Evolutionary conservation across 164 flowering plant species (phyloP), one percentile per base, ranked within the genome.

Genomic region (Protea cynaroides): DNA sequence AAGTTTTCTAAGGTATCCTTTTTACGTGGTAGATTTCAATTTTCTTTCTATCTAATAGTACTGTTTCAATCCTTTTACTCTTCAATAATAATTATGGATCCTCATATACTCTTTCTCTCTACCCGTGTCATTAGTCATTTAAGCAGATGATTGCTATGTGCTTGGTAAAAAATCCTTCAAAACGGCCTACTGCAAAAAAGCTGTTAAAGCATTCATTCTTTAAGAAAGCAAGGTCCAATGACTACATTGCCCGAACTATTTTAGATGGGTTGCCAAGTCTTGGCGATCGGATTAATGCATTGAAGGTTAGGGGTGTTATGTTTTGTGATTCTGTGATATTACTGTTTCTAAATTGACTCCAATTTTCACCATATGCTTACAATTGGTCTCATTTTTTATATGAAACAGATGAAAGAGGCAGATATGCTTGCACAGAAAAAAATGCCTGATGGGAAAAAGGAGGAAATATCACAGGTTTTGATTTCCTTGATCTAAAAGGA

Each of bases 61-160:
- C 34, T 21, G 23, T 9, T n/a, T 22, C 17, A 25, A 51, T 60
- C 19, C 11, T 5, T 19, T 61, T 62, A 23, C 38, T 52, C 4
- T 29, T 53, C n/a, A n/a, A n/a, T 15, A 15, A 2, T 25, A 54
- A 25, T 25, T 18, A 18, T 61, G 51, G 57, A 58, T 29, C 34
- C 37, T 65, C 23, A 53, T 44, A 22, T 3, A 49, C n/a, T 50
- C 11, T 25, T 36, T 37, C 64, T 61, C 59, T 40, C 58, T n/a
- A n/a, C n/a, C 53, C 53, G 46, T 63, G 25, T 70, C 49, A 22
- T 14, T 60, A 94, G 97, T 91, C 95, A 71, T 94, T 94, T 71
- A 94, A 82, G 83, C 93, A 94, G 75, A 91, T 94, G 99, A 88
- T 84, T 71, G 97, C 96, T 44, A 86, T 91, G 77, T 94, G 99